Evolutionary conservation across 2,329 filamentous ascomycete species (phyloP), one percentile per base, ranked within the genome.

Genomic region (Cercospora zeina): DNA sequence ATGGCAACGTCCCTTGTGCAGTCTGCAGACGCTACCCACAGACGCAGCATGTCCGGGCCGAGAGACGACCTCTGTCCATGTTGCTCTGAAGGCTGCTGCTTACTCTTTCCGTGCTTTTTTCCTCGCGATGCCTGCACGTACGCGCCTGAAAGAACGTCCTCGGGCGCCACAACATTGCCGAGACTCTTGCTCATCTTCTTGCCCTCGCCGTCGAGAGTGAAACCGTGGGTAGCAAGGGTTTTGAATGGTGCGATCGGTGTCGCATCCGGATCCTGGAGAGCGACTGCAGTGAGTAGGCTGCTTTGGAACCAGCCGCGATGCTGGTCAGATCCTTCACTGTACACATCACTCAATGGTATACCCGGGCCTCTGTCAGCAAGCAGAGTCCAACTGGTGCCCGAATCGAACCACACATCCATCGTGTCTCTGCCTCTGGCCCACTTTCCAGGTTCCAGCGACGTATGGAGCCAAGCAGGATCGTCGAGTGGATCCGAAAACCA

Each of bases 371-470:
- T 8, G 69, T 72, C 27, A 76, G 75, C 2, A 36, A 84, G 77
- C 36, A 79, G 78, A 1, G 84, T 89, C 95, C 95, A 99, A 72
- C 91, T 96, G 54, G 90, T 96, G 5, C 95, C 95, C 68, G 95
- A 97, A 75, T 99, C 95, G 70, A 99, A 99, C 95, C 95, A 99
- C 9, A 99, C 95, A 75, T 99, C 95, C 95, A 99, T 99, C 0
- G 95, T 99, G 72, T 99, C 95, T 47, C 82, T 90, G 13, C 93
- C 93, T 65, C 95, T 88, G 53, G 84, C 81, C 72, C 89, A 95
- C 4, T 78, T 75, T 4, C 81, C 78, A 33, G 75, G 74, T 47
- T 78, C 77, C 1, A 96, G 79, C 9, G 84, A 83, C 5, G 84
- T 76, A 1, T 87, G 86, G 33, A 96, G 81, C 93, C 93, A 99